Evolutionary conservation across 495 filamentous ascomycete species (phyloP), one percentile per base, ranked within the genome.

Genomic region (Talaromyces ruber): DNA sequence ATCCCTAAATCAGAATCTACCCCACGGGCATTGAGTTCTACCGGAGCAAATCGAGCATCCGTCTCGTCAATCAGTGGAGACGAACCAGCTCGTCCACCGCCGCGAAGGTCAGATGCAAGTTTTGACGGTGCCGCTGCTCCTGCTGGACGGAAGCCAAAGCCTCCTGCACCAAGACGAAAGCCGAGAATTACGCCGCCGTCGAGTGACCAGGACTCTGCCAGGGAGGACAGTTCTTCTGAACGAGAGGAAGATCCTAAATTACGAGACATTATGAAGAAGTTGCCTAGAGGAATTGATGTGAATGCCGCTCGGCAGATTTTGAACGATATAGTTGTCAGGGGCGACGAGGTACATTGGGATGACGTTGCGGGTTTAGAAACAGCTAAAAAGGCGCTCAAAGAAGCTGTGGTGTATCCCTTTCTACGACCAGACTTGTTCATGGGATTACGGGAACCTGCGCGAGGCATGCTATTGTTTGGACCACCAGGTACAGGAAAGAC

Each of bases 401-500:
- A 99, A 74, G 90, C 92, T 2, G 94, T 98, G 7, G 93, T 99
- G 29, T 99, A 99, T 68, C 94, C 94, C 14, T 98, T 99, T 74
- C 82, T 98, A 6, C 89, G 94, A 6, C 94, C 94, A 3, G 94
- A 99, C 71, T 78, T 99, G 11, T 99, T 99, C 74, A 91, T 92
- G 78, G 94, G 94, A 1, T 81, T 99, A 4, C 88, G 94, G 4
- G 94, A 99, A 69, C 94, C 94, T 9, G 94, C 93, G 12, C 81
- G 92, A 50, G 94, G 94, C 1, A 97, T 99, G 91, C 79, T 99
- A 2, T 83, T 99, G 4, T 99, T 99, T 68, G 94, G 94, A 1
- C 94, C 94, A 12, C 94, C 94, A 0, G 94, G 94, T 9, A 99
- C 94, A 0, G 94, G 94, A 47, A 98, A 99, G 73, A 99, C 94